Conservation (phyloP, 768 basidiomycete genomes). For the Leucocoprinus leucothites region DNA sequence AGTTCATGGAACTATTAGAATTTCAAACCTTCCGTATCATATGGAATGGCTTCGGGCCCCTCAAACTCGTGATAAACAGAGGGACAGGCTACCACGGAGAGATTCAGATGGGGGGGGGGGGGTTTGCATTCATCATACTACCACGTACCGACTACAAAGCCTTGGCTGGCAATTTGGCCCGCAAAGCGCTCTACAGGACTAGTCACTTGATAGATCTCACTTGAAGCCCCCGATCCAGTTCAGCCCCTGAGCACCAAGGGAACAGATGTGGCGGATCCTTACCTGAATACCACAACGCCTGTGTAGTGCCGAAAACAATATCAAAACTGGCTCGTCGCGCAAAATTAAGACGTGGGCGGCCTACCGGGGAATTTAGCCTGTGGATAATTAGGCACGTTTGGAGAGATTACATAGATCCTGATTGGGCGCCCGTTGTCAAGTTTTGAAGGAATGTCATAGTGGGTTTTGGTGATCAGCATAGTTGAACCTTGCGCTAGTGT, state of each 20-base stretch:
- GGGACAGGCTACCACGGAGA: slow-evolving; percentile 57
- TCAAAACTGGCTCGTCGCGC: background rate
- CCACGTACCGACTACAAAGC: slow-evolving; percentile 72
- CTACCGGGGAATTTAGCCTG: slow-evolving; percentile 88
- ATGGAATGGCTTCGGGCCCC: slow-evolving; percentile 83
- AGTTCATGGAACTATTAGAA: background rate
- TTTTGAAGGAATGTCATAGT: slow-evolving; percentile 72
- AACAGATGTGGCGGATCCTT: slow-evolving; percentile 5
- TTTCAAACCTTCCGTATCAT: slow-evolving; percentile 75
- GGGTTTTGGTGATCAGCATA: slow-evolving; percentile 84
- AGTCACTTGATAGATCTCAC: slow-evolving; percentile 96
- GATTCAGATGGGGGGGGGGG: background rate
- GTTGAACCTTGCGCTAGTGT: too few species aligned
- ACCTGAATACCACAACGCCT: slow-evolving; percentile 88
- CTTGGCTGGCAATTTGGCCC: slow-evolving; percentile 83
- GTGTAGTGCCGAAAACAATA: background rate
- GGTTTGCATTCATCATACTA: background rate
- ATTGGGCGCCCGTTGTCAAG: slow-evolving; percentile 64
- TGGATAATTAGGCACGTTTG: slow-evolving; percentile 77
- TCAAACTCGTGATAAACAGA: slow-evolving; percentile 92
- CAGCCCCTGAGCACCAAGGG: background rate
- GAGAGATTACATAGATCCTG: slow-evolving; percentile 81
- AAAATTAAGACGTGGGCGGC: slow-evolving; percentile 1
- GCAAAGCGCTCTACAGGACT: slow-evolving; percentile 94
- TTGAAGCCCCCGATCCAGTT: slow-evolving; percentile 23